Base-by-base conservation (phyloP, 1,284 basidiomycete species). In the Heimioporus punctisporus region DNA sequence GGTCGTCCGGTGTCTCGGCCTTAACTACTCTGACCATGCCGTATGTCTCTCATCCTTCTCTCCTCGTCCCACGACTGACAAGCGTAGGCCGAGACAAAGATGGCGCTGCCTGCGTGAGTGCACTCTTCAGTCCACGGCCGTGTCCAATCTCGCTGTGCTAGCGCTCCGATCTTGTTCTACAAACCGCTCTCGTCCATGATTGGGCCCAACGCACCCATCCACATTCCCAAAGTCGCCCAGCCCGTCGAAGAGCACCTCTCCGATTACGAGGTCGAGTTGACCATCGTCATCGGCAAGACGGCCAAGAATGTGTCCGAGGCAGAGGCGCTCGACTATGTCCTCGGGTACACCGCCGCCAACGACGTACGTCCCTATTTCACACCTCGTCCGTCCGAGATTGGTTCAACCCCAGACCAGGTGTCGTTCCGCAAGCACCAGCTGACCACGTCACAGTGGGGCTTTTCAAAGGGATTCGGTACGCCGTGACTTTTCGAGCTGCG, bases 181-280 rank as follows among this genome's bases (percentile, higher is more conserved):
- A 95, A 95, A 70, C 92, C 93, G 3, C 70, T 82, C 1, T 81
- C 83, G 0, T 76, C 90, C 12, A 76, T 95, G 47, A 87, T 91
- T 37, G 87, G 88, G 14, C 90, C 92, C 0, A 77, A 80, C 40
- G 83, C 85, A 7, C 76, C 81, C 0, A 79, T 93, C 27, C 74
- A 74, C n/a, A 82, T 95, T 43, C 92, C 92, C 0, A 79, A 73
- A 31, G 82, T 80, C 46, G 84, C 85, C 2, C 83, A 88, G 61
- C 92, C 92, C 25, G 79, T 86, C 3, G 78, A 87, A 24, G 84
- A 84, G 46, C 85, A 91, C 61, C 74, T 88, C 4, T 82, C 92
- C 1, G 95, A 97, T 72, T 97, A 94, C 65, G 95, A 97, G 68
- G 88, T 92, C 46, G 95, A 97, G 64, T 75, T 97, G 15, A 90